Conservation (phyloP, 495 filamentous ascomycete genomes). For the Lindgomyces ingoldianus region DNA sequence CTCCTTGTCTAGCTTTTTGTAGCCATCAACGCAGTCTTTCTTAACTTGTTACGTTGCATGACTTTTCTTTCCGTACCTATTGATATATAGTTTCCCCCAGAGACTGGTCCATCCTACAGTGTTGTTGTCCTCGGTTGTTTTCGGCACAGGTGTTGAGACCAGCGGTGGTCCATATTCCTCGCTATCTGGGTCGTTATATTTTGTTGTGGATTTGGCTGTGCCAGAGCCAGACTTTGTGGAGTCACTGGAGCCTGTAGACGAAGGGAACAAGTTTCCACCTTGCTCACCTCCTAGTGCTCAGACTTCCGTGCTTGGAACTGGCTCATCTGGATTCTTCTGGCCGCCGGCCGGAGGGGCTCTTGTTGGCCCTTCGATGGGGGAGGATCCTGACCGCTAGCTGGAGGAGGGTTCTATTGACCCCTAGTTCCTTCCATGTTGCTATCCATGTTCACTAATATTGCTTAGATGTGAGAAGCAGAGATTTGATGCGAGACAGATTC, state of each 20-base stretch:
- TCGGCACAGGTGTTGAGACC: neutral
- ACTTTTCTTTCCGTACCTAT: slow-evolving; percentile 2
- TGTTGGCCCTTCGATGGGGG: neutral
- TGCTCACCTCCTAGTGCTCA: neutral
- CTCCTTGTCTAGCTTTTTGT: slow-evolving; percentile 4
- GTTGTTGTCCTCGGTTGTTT: neutral
- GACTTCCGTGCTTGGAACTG: neutral
- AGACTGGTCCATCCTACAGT: slow-evolving; percentile 2
- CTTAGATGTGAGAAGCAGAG: slow-evolving; percentile 1
- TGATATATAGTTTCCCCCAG: slow-evolving; percentile 3
- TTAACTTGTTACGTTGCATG: neutral
- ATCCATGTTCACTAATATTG: slow-evolving; percentile 2
- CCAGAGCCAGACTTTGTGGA: neutral
- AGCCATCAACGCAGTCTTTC: slow-evolving; percentile 1
- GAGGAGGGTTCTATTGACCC: slow-evolving; percentile 4
- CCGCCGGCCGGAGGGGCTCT: neutral
- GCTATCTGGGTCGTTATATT: neutral
- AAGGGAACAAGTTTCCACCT: slow-evolving; percentile 1
- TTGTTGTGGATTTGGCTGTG: neutral
- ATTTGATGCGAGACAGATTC: neutral
- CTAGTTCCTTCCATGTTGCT: slow-evolving; percentile 2
- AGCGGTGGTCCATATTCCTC: neutral
- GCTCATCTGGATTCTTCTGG: slow-evolving; percentile 1
- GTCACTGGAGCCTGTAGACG: neutral
- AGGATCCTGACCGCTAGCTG: neutral